Evolutionary conservation across 352 stramenopile genomes (phyloP).

Genomic region (Phytopythium kandeliae): DNA sequence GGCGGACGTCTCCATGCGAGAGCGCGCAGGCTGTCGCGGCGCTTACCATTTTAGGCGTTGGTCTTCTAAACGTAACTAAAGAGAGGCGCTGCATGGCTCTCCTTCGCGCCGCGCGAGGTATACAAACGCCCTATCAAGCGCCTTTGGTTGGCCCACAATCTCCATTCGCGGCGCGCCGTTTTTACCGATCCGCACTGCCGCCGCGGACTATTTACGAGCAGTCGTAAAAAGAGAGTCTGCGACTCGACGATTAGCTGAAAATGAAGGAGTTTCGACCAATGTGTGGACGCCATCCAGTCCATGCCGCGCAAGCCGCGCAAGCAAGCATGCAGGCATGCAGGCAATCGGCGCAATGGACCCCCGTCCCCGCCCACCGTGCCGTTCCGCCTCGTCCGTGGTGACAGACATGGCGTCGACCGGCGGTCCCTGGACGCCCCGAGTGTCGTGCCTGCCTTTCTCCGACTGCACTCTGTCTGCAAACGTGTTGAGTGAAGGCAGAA

Average conservation of each 20-base stretch:
- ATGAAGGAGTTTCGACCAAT: not conserved
- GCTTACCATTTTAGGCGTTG: conserved; percentile 81
- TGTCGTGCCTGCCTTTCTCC: no score
- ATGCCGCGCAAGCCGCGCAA: no score
- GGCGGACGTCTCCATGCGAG: not conserved
- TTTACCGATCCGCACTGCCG: not conserved
- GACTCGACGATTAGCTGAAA: conserved; percentile 2
- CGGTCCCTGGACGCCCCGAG: no score
- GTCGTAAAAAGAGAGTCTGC: conserved; percentile 1
- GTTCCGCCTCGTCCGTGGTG: no score
- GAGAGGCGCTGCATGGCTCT: conserved; percentile 16
- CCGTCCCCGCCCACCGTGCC: no score
- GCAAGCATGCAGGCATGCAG: no score
- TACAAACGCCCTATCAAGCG: conserved; percentile 28
- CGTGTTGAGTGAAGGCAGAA: no score
- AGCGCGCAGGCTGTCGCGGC: conserved; percentile 8
- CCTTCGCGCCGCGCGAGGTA: conserved; percentile 6
- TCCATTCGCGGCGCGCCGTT: conserved; percentile 6
- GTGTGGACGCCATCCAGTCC: no score
- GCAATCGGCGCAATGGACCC: no score
- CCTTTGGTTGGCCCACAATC: conserved; percentile 37
- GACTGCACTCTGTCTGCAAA: no score
- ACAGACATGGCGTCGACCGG: no score
- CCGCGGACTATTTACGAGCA: conserved; percentile 15
- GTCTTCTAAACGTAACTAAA: conserved; percentile 89